Conservation (phyloP, 2,329 filamentous ascomycete genomes). For the Epicoccum sorghinum region DNA sequence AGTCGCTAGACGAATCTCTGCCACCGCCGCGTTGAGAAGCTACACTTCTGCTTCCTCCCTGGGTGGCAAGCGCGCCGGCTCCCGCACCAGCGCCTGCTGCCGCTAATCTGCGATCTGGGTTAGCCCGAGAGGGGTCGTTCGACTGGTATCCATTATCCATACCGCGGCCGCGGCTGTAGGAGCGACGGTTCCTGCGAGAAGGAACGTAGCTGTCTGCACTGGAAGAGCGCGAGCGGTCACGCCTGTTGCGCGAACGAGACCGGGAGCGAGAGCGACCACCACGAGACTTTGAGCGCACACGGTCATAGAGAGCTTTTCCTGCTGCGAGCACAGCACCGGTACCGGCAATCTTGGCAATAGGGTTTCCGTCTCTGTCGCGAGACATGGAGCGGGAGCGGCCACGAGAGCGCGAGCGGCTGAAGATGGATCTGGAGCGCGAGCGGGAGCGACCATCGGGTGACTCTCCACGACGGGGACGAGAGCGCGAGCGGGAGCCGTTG, state of each 20-base stretch:
- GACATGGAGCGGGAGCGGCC: conserved; percentile 45
- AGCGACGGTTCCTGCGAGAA: conserved; percentile 51
- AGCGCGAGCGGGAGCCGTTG: conserved; percentile 74
- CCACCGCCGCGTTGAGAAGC: conserved; percentile 20
- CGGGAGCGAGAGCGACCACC: conserved; percentile 51
- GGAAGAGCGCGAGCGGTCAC: conserved; percentile 51
- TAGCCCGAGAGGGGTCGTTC: conserved; percentile 43
- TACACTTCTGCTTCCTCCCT: conserved; percentile 23
- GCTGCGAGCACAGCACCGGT: conserved; percentile 57
- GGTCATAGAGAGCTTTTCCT: conserved; percentile 61
- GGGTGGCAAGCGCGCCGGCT: conserved; percentile 43
- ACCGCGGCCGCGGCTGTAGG: conserved; percentile 47
- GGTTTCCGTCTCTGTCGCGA: conserved; percentile 55
- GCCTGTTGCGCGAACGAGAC: conserved; percentile 53
- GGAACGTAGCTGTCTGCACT: conserved; percentile 59
- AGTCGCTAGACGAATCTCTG: conserved; percentile 37
- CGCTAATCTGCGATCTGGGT: conserved; percentile 48
- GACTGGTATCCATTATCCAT: conserved; percentile 49
- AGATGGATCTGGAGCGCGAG: conserved; percentile 62
- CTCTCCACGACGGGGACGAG: conserved; percentile 52
- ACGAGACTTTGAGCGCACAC: conserved; percentile 61
- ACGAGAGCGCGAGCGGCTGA: conserved; percentile 60
- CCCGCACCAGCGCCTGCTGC: conserved; percentile 42
- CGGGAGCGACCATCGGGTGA: conserved; percentile 63
- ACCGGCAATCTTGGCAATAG: conserved; percentile 56